Conservation (phyloP, 768 basidiomycete genomes). For the Rhodosporidiobolus odoratus region DNA sequence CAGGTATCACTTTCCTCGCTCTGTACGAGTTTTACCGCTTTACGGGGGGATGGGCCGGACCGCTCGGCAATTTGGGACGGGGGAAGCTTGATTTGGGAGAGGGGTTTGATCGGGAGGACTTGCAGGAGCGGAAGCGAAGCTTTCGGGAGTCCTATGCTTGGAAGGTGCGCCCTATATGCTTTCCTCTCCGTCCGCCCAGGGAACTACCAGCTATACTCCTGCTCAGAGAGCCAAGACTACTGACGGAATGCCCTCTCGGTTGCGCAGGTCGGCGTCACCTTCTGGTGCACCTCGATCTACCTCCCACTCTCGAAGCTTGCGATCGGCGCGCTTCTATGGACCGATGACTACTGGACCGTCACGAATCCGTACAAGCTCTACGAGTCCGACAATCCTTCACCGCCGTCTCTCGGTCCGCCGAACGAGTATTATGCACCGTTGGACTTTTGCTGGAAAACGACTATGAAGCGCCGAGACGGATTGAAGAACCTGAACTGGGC, state of each 20-base stretch:
- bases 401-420: slow-evolving; percentile 57
- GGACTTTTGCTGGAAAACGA: slow-evolving; percentile 75
- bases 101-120: slow-evolving; percentile 38
- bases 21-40: slow-evolving; percentile 58
- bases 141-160: slow-evolving; percentile 52
- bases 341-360: slow-evolving; percentile 63
- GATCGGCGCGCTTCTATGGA: slow-evolving; percentile 67
- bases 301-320: slow-evolving; percentile 73
- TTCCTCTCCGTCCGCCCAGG: not conserved
- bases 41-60: slow-evolving; percentile 46
- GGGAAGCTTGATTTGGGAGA: slow-evolving; percentile 34
- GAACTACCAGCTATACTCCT: no score
- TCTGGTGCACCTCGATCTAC: slow-evolving; percentile 64
- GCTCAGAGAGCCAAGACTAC: not conserved
- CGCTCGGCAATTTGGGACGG: not conserved
- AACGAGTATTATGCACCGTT: slow-evolving; percentile 58
- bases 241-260: not conserved
- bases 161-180: slow-evolving; percentile 39
- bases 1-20: slow-evolving; percentile 54
- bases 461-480: slow-evolving; percentile 52
- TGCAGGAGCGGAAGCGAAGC: slow-evolving; percentile 52
- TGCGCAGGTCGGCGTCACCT: slow-evolving; percentile 54
- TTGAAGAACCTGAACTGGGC: no score
- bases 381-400: slow-evolving; percentile 53
- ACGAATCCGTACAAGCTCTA: slow-evolving; percentile 63